Evolutionary conservation across 2,329 filamentous ascomycete species (phyloP), one percentile per base, ranked within the genome.

Genomic region (Penicillium brevicompactum): DNA sequence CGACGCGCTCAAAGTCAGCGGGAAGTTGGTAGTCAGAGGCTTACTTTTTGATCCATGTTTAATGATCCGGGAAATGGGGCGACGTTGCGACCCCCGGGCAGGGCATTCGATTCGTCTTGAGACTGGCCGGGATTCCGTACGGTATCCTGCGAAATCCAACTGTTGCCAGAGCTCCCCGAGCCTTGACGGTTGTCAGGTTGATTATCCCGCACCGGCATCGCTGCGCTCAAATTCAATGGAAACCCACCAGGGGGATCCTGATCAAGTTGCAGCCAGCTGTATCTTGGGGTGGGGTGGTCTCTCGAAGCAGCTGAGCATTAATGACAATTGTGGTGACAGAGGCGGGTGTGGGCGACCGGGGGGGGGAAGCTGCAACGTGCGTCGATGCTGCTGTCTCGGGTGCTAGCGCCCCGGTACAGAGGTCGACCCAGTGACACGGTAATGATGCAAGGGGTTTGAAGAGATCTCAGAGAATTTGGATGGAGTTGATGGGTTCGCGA

Each of bases 131-230:
- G 61, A 24, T 70, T 70, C 51, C 62, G 74, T 30, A 77, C 63
- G 2, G 73, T 77, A 47, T 76, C 74, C 50, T 77, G 71, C 22
- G 75, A 76, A 32, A 67, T 61, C 62, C 68, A 72, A 62, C 73
- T 76, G 45, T 66, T 64, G 46, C 68, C 74, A 30, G 75, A 74
- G 64, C 70, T 74, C 53, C 70, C 72, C n/a, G 75, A 76, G 53
- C 71, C 74, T 63, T 75, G 70, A 46, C 74, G 70, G 30, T 67
- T 62, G 60, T 71, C 67, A 27, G 66, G 57, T 56, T 63, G 62
- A 44, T 73, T 68, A 52, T 71, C 69, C 46, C 64, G 66, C 61
- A 64, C 64, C 32, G 71, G 66, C 73, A 75, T 75, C 60, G 45
- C 65, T 63, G 60, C 55, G 58, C 57, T 56, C 45, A 54, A 48